These are phyloP conservation scores for Periconia sp. DNA, from an alignment of 2,329 filamentous ascomycete genomes.

Conservation along the genomic window DNA sequence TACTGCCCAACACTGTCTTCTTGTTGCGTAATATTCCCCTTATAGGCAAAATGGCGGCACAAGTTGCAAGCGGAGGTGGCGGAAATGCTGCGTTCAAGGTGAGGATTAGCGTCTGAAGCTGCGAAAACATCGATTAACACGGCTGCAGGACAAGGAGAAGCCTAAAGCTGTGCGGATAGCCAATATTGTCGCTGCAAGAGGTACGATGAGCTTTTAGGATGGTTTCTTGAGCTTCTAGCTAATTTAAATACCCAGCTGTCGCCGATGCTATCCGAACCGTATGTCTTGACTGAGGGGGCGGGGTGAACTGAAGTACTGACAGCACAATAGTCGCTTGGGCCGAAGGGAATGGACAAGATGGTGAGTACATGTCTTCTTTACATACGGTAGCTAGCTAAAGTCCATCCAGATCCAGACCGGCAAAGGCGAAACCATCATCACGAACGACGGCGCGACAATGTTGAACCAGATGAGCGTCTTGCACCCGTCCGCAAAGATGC, in stretches of 20 bases:
- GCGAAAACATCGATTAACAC: slow-evolving; percentile 48
- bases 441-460: slow-evolving; percentile 99
- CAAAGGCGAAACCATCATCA: slow-evolving; percentile 97
- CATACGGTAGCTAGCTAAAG: slow-evolving; percentile 13
- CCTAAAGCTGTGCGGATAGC: slow-evolving; percentile 93
- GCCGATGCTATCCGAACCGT: slow-evolving; percentile 94
- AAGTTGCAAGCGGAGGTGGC: slow-evolving; percentile 45
- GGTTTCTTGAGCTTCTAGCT: slow-evolving; percentile 18
- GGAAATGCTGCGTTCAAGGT: slow-evolving; percentile 73
- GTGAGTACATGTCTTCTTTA: slow-evolving; percentile 39
- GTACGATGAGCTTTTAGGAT: slow-evolving; percentile 57
- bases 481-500: slow-evolving; percentile 99
- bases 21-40: slow-evolving; percentile 15
- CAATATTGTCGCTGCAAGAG: slow-evolving; percentile 97
- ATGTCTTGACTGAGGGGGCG: slow-evolving; percentile 40
- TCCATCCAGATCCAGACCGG: slow-evolving; percentile 79
- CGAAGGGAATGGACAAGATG: slow-evolving; percentile 99
- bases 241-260: slow-evolving; percentile 68
- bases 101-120: slow-evolving; percentile 15
- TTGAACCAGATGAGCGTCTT: slow-evolving; percentile 98
- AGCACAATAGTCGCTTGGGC: slow-evolving; percentile 74
- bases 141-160: slow-evolving; percentile 85
- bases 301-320: slow-evolving; percentile 30
- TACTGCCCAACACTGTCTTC: slow-evolving; percentile 27
- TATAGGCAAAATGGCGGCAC: slow-evolving; percentile 40